phyloP scores from a whole-genome alignment of 2,329 filamentous ascomycete genomes.

The Pseudogymnoascus sp. region DNA sequence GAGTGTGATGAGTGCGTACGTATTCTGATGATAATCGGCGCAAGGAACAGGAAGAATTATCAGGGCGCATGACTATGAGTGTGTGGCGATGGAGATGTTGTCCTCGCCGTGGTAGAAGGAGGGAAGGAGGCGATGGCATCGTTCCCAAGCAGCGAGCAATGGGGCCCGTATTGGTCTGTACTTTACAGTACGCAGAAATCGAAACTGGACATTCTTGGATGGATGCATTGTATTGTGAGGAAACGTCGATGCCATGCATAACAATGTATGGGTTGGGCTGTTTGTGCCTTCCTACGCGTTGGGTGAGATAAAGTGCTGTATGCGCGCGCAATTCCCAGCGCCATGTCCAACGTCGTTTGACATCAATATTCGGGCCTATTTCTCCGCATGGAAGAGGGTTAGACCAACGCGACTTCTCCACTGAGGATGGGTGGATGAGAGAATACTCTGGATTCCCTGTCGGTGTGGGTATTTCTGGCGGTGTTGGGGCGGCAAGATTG shows the following conservation, averaged over 20 bases:
- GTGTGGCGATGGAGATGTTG: neutral
- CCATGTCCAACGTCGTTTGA: neutral
- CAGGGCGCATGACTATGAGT: neutral
- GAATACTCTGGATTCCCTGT: neutral
- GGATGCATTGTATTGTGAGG: neutral
- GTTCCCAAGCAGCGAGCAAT: too few species aligned
- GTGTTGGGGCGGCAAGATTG: neutral
- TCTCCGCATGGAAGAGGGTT: neutral
- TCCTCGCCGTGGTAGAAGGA: neutral
- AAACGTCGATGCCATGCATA: neutral
- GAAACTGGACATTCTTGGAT: neutral
- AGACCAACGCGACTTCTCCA: neutral
- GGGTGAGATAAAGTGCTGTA: neutral
- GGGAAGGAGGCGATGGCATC: neutral
- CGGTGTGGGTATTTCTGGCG: neutral
- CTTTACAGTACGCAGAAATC: neutral
- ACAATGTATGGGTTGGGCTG: neutral
- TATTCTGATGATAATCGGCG: neutral
- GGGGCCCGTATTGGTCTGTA: neutral
- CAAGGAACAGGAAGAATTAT: neutral
- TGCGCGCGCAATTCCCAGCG: neutral
- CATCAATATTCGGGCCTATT: slow-evolving; percentile 7
- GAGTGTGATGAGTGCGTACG: neutral
- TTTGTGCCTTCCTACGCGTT: neutral
- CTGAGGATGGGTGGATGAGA: neutral